Evolutionary conservation across 192 early-diverging fungal species (phyloP), one percentile per base, ranked within the genome.

Genomic region (Allomyces macrogynus): DNA sequence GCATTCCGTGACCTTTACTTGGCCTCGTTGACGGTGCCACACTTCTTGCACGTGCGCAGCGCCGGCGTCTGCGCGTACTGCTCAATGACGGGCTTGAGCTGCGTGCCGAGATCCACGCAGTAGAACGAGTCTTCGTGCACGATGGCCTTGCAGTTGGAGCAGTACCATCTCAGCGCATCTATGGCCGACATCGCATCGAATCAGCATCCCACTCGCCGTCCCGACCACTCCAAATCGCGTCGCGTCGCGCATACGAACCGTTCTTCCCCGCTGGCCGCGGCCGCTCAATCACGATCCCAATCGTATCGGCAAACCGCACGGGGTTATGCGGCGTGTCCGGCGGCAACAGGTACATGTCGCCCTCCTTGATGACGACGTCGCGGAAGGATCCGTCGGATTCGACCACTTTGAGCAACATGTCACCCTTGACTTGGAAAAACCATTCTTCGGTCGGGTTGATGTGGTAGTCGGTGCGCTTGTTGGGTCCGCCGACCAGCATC

Each of bases 381-480:
- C 77, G 83, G 70, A 91, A 91, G n/a, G 73, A 75, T 27, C 73
- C 68, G 25, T 82, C 79, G 4, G 74, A 68, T 27, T 87, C 83
- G 1, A 94, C 90, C 64, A 95, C 82, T 61, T 91, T 92, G 61
- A 99, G 76, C n/a, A 90, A 64, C 91, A 99, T 89, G 61, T 86
- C 81, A 7, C 95, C 95, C 72, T 89, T 89, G 76, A 90, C 73
- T 73, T 96, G 93, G 76, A 86, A 91, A 75, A 99, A 99, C 89
- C 91, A 99, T 69, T 99, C 95, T 80, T 98, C 95, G 5, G 95
- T 99, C 64, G 85, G 81, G 75, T 99, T 99, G 67, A 96, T 75
- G 69, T 99, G 95, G 75, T 91, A 99, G 77, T 99, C 95, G 20
- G 90, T 94, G 26, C 95, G 84, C 62, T 81, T 80, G 75, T 99